These are phyloP conservation scores for Neopestalotiopsis sp. DNA, from an alignment of 2,329 filamentous ascomycete species.

Conservation along the genomic window DNA sequence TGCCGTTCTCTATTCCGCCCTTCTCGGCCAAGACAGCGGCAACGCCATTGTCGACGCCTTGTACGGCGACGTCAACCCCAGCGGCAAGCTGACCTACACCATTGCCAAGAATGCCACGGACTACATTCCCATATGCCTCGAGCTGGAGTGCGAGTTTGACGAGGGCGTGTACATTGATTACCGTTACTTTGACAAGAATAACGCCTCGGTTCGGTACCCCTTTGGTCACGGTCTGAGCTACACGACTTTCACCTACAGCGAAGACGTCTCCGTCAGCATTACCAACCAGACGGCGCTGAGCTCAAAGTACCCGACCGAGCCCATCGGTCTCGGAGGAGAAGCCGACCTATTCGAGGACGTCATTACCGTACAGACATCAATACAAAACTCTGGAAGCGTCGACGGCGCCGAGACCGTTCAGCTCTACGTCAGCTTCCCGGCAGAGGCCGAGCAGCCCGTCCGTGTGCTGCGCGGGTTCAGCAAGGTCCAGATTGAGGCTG, in stretches of 20 bases:
- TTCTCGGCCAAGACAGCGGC: conserved; percentile 61
- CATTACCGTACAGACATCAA: conserved; percentile 52
- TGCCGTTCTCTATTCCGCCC: conserved; percentile 63
- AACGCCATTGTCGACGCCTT: conserved; percentile 66
- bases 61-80: conserved; percentile 65
- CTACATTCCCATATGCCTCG: conserved; percentile 45
- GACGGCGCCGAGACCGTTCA: conserved; percentile 62
- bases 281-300: conserved; percentile 37
- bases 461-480: conserved; percentile 68
- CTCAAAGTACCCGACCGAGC: conserved; percentile 49
- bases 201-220: conserved; percentile 56
- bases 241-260: conserved; percentile 42
- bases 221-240: conserved; percentile 64
- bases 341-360: conserved; percentile 61
- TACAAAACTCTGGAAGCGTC: conserved; percentile 58
- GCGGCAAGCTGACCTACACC: conserved; percentile 63
- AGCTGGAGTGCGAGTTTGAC: conserved; percentile 26
- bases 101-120: conserved; percentile 55
- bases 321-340: conserved; percentile 56
- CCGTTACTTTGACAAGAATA: conserved; percentile 55
- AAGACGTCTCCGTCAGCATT: conserved; percentile 11
- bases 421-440: conserved; percentile 62
- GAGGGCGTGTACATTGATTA: conserved; percentile 64
- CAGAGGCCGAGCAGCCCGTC: conserved; percentile 35
- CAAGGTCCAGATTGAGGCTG: conserved; percentile 58